Conservation (phyloP, 164 flowering plant genomes). For the Vitis cinerea region DNA sequence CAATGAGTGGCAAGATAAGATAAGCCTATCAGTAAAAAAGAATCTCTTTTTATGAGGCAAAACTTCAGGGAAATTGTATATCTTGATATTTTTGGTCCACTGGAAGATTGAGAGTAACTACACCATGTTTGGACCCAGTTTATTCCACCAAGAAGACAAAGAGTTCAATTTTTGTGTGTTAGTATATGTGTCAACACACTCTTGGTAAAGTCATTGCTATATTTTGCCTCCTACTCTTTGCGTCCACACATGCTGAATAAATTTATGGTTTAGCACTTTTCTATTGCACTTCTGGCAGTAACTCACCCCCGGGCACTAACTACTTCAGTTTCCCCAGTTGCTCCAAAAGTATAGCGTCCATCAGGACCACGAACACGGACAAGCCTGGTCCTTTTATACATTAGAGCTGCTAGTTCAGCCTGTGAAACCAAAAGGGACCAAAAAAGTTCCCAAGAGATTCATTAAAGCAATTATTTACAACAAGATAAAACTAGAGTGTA, state of each 20-base stretch:
- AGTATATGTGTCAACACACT: too few relatives aligned
- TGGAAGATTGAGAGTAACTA: too few relatives aligned
- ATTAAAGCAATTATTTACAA: not conserved
- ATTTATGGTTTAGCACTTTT: not conserved
- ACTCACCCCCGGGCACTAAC: constrained; percentile 99
- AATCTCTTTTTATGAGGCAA: too few relatives aligned
- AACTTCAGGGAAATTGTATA: too few relatives aligned
- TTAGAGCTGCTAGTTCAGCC: constrained; percentile 93
- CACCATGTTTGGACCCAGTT: too few relatives aligned
- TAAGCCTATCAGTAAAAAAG: too few relatives aligned
- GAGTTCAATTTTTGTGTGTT: not conserved
- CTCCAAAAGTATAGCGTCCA: constrained; percentile 84
- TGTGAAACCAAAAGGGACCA: constrained; percentile 23
- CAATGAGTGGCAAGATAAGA: too few relatives aligned
- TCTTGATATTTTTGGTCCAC: too few relatives aligned
- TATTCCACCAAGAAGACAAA: too few relatives aligned
- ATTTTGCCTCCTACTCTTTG: not conserved
- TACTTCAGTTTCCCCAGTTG: constrained; percentile 84
- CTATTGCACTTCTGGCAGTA: not conserved
- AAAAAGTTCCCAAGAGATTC: not conserved
- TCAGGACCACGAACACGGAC: constrained; percentile 73
- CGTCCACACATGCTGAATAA: not conserved
- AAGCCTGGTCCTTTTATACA: constrained; percentile 86
- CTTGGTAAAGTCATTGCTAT: not conserved
- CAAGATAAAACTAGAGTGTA: not conserved